These are phyloP conservation scores for Vigna hirtella DNA, from an alignment of 306 rosid genomes.

Conservation along the genomic window DNA sequence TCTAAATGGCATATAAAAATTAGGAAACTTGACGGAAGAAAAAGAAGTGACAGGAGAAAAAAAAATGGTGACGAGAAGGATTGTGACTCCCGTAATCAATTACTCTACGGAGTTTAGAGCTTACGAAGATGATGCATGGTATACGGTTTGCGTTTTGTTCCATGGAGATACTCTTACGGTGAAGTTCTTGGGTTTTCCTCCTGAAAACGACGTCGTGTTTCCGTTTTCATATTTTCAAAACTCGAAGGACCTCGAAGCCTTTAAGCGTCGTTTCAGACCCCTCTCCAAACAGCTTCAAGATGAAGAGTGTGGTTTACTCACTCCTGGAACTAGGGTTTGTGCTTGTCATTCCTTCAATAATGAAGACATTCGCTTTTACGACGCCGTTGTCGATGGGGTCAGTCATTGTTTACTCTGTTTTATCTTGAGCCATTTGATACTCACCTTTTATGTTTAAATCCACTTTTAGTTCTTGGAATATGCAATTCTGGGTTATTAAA, in stretches of 20 bases:
- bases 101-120: conserved; percentile 41
- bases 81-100: too few relatives aligned
- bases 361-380: conserved; percentile 47
- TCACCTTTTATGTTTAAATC: too few relatives aligned
- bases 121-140: conserved; percentile 52
- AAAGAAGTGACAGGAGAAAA: too few relatives aligned
- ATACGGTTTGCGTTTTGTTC: conserved; percentile 3
- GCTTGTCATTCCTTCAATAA: conserved; percentile 47
- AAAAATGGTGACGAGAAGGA: too few relatives aligned
- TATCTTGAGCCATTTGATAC: too few relatives aligned
- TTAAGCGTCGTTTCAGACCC: neutral
- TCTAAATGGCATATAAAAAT: too few relatives aligned
- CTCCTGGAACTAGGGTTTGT: conserved; percentile 30
- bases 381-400: conserved; percentile 43
- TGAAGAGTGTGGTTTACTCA: conserved; percentile 25
- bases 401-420: neutral
- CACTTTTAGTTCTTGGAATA: too few relatives aligned
- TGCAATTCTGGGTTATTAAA: too few relatives aligned
- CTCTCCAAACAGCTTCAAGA: conserved; percentile 33
- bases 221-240: too few relatives aligned
- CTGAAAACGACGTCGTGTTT: too few relatives aligned
- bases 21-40: too few relatives aligned
- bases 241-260: neutral
- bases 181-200: too few relatives aligned
- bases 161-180: conserved; percentile 18